Evolutionary conservation across 208 protist genomes (phyloP).

Genomic region (Entamoeba dispar): DNA sequence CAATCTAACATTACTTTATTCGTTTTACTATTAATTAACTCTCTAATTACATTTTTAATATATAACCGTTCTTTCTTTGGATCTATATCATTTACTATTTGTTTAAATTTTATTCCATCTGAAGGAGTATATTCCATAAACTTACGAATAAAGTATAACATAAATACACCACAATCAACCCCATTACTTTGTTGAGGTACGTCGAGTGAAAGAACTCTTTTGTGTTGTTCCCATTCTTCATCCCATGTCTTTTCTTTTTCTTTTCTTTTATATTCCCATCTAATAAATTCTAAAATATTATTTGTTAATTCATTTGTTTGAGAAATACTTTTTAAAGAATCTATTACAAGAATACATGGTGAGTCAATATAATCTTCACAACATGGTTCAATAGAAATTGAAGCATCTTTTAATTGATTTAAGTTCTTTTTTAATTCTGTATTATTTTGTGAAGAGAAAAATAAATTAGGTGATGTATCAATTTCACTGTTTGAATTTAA

Average conservation of each 20-base stretch:
- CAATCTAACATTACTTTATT: background rate
- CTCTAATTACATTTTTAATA: background rate
- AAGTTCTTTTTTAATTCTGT: no score
- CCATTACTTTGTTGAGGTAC: background rate
- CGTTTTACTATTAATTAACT: background rate
- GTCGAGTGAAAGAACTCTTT: background rate
- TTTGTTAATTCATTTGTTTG: background rate
- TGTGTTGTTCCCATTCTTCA: background rate
- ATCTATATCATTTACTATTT: background rate
- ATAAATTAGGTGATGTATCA: no score
- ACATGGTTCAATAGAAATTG: background rate
- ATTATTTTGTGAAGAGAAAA: no score
- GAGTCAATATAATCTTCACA: background rate
- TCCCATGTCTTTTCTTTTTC: background rate
- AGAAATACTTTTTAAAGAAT: background rate
- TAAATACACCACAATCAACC: background rate
- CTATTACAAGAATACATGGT: background rate
- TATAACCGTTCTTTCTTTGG: background rate
- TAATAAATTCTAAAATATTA: background rate
- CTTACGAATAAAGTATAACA: background rate
- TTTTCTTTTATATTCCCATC: background rate
- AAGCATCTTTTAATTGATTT: no score
- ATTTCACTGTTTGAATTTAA: no score
- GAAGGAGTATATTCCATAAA: background rate
- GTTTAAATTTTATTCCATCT: background rate